Base-by-base conservation (phyloP, 805 yeast species). In the Wickerhamiella qilinensis region DNA sequence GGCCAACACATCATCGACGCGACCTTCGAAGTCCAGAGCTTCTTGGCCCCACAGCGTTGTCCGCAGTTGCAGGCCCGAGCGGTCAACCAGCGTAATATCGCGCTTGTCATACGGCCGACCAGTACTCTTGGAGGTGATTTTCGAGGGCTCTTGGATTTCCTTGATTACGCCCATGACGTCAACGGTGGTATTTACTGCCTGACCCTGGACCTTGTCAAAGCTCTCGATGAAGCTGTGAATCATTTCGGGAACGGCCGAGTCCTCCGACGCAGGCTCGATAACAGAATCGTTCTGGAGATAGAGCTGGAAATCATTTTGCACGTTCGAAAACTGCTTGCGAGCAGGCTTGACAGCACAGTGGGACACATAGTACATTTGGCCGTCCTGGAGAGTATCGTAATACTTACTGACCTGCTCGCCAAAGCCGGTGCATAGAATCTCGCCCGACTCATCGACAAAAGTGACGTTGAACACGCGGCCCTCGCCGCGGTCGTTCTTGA, bases 391-490 rank as follows among this genome's bases (percentile, higher is more conserved):
- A 22, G 75, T 51, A 48, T 78, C 81, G 62, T 72, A 77, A 54
- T 72, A 79, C 54, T 73, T 75, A 43, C 81, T 93, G 11, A 88
- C 95, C 50, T 71, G 69, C 29, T 83, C 88, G 56, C 81, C 82
- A 60, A 91, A 91, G 1, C 91, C 95, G 2, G 97, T 85, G 9
- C 94, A 96, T 52, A 91, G 71, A 49, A 91, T 91, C 63, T 91
- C 97, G 51, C 91, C 94, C 4, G 95, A 80, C 56, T 91, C 94
- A 56, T 91, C 98, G 41, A 88, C 62, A 42, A 91, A 74, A 49
- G 84, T 83, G 22, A 84, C 82, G 50, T 78, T 80, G 64, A 91
- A 85, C 43, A 91, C 68, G 57, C 82, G 81, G 39, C 98, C 98
- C 45, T 77, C 83, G 41, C 95, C 94, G 50, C 76, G 71, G 44